Evolutionary conservation across 768 basidiomycete species (phyloP).

Genomic region (Rhizopogon sp.): DNA sequence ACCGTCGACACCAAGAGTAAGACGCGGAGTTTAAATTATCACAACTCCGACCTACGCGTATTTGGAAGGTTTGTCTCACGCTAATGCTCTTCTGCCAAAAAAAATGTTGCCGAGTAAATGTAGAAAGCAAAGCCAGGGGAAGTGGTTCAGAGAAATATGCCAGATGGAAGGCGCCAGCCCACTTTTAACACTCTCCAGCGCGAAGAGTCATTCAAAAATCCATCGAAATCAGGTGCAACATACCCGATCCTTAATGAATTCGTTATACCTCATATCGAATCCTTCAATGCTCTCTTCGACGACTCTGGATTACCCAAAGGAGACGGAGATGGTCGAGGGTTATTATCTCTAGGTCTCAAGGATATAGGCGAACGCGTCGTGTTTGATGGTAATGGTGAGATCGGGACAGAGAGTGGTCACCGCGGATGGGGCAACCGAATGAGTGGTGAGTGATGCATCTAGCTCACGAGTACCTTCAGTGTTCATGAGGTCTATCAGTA

Average conservation of each 20-base stretch:
- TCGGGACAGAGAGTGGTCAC: conserved; percentile 47
- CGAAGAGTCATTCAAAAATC: conserved; percentile 74
- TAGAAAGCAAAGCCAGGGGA: neutral
- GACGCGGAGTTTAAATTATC: conserved; percentile 17
- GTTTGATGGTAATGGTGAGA: conserved; percentile 69
- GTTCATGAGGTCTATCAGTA: conserved; percentile 45
- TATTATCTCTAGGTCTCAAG: conserved; percentile 71
- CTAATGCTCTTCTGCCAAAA: conserved; percentile 11
- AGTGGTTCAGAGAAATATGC: conserved; percentile 34
- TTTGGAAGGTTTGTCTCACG: conserved; percentile 21
- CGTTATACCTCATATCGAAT: conserved; percentile 89
- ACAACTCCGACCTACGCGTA: conserved; percentile 12
- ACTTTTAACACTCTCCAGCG: conserved; percentile 82
- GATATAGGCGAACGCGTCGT: conserved; percentile 92
- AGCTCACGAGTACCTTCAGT: conserved; percentile 7
- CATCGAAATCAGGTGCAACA: conserved; percentile 60
- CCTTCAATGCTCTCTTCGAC: conserved; percentile 95
- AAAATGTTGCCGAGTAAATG: conserved; percentile 1
- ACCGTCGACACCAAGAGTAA: conserved; percentile 10
- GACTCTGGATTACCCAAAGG: conserved; percentile 77
- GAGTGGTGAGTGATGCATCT: conserved; percentile 53
- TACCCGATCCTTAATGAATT: conserved; percentile 88
- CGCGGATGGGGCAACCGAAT: conserved; percentile 79
- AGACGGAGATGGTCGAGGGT: conserved; percentile 72
- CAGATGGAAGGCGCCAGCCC: conserved; percentile 39